Conservation (phyloP, 2,329 filamentous ascomycete genomes). For the Colletotrichum ledebouriae region DNA sequence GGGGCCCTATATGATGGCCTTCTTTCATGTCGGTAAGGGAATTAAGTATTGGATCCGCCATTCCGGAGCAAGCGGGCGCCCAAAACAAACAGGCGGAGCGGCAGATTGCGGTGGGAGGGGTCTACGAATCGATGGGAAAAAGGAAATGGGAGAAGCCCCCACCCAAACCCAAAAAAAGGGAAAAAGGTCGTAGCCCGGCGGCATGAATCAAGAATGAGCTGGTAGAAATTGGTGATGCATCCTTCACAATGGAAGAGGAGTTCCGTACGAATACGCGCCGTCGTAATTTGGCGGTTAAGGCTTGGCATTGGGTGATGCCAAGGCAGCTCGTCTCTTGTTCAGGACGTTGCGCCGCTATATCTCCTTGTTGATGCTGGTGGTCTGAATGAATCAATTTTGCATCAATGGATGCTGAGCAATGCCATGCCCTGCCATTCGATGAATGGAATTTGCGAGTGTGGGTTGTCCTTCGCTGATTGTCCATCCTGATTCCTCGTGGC, state of each 20-base stretch:
- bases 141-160: background rate
- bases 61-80: conserved; percentile 26
- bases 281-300: conserved; percentile 25
- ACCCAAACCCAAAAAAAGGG: background rate
- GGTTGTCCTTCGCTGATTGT: conserved; percentile 1
- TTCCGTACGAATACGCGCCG: conserved; percentile 3
- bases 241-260: background rate
- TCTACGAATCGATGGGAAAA: too few relatives aligned
- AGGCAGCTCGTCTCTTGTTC: conserved; percentile 24
- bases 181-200: background rate
- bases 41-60: conserved; percentile 38
- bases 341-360: background rate
- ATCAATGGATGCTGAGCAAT: conserved; percentile 9
- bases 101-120: too few relatives aligned
- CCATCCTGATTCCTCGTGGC: background rate
- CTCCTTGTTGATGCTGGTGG: background rate
- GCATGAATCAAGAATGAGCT: conserved; percentile 21
- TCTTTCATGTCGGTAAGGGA: conserved; percentile 39
- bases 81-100: conserved; percentile 33
- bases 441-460: conserved; percentile 6
- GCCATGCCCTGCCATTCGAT: conserved; percentile 27
- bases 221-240: conserved; percentile 11
- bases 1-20: conserved; percentile 22
- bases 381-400: background rate
- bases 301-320: conserved; percentile 31